These are phyloP conservation scores for Capronia americana DNA, from an alignment of 2,329 filamentous ascomycete genomes.

Conservation along the genomic window DNA sequence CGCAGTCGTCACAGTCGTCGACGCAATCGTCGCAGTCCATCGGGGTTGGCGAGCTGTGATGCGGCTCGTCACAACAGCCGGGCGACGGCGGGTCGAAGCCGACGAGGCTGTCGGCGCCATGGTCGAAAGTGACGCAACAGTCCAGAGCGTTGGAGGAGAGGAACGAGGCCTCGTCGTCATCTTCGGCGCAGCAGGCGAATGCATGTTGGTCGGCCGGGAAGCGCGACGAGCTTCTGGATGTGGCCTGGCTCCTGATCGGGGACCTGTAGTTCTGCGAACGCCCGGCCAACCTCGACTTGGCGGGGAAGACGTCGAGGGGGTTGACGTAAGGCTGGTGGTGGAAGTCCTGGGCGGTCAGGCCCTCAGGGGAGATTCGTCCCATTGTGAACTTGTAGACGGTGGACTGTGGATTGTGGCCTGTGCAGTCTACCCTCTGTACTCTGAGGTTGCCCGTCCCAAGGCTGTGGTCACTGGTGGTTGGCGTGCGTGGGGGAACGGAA, in stretches of 20 bases:
- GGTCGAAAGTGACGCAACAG: slow-evolving; percentile 24
- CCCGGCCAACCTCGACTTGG: slow-evolving; percentile 27
- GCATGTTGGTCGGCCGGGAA: slow-evolving; percentile 25
- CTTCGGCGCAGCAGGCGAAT: slow-evolving; percentile 30
- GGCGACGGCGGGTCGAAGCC: slow-evolving; percentile 12
- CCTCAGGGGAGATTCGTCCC: slow-evolving; percentile 31
- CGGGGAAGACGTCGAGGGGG: slow-evolving; percentile 34
- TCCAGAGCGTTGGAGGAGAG: slow-evolving; percentile 23
- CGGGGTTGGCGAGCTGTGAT: slow-evolving; percentile 32
- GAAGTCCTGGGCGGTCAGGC: slow-evolving; percentile 36
- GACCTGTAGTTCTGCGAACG: slow-evolving; percentile 27
- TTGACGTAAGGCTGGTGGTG: slow-evolving; percentile 37
- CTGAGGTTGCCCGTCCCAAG: slow-evolving; percentile 9
- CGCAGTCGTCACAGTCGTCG: slow-evolving; percentile 37
- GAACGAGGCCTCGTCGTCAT: slow-evolving; percentile 23
- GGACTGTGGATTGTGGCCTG: neutral
- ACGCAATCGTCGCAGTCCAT: slow-evolving; percentile 38
- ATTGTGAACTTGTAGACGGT: slow-evolving; percentile 11
- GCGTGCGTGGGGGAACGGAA: slow-evolving; percentile 18
- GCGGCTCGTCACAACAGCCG: slow-evolving; percentile 21
- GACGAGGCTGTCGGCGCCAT: slow-evolving; percentile 2
- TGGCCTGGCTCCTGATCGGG: slow-evolving; percentile 23
- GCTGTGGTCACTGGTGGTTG: slow-evolving; percentile 8
- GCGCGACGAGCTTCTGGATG: slow-evolving; percentile 25
- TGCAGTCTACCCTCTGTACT: neutral